Evolutionary conservation across 495 filamentous ascomycete genomes (phyloP).

Genomic region (Amphirosellinia nigrospora): DNA sequence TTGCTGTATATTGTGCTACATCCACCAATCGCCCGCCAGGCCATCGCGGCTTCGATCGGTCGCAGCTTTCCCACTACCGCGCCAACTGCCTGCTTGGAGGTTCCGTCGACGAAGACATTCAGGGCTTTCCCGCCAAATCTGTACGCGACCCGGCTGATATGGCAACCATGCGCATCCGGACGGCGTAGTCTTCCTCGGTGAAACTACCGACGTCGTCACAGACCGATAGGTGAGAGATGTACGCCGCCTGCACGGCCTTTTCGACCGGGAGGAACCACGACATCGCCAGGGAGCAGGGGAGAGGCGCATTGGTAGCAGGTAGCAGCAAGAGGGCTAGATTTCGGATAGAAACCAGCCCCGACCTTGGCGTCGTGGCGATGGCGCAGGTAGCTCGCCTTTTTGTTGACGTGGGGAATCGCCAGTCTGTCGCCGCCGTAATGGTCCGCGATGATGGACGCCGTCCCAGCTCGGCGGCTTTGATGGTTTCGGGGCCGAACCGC

Average conservation of each 20-base stretch:
- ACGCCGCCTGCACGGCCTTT: slow-evolving; percentile 10
- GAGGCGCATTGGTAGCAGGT: slow-evolving; percentile 20
- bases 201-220: slow-evolving; percentile 22
- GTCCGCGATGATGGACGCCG: slow-evolving; percentile 9
- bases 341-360: slow-evolving; percentile 20
- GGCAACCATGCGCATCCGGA: slow-evolving; percentile 22
- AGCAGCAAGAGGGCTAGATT: slow-evolving; percentile 14
- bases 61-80: not conserved
- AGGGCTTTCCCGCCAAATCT: slow-evolving; percentile 11
- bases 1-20: slow-evolving; percentile 24
- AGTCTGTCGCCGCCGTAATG: slow-evolving; percentile 16
- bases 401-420: slow-evolving; percentile 19
- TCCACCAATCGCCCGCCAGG: slow-evolving; percentile 12
- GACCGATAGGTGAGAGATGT: slow-evolving; percentile 20
- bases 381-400: slow-evolving; percentile 22
- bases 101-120: slow-evolving; percentile 17
- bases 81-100: slow-evolving; percentile 18
- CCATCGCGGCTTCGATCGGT: slow-evolving; percentile 18
- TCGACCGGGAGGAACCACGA: slow-evolving; percentile 6
- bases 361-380: slow-evolving; percentile 10
- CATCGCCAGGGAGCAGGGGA: slow-evolving; percentile 11
- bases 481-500: slow-evolving; percentile 21
- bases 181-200: slow-evolving; percentile 14
- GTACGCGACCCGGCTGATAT: slow-evolving; percentile 14
- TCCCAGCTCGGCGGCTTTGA: not conserved